These are phyloP conservation scores for Hericium erinaceus DNA, from an alignment of 768 basidiomycete species.

Conservation along the genomic window DNA sequence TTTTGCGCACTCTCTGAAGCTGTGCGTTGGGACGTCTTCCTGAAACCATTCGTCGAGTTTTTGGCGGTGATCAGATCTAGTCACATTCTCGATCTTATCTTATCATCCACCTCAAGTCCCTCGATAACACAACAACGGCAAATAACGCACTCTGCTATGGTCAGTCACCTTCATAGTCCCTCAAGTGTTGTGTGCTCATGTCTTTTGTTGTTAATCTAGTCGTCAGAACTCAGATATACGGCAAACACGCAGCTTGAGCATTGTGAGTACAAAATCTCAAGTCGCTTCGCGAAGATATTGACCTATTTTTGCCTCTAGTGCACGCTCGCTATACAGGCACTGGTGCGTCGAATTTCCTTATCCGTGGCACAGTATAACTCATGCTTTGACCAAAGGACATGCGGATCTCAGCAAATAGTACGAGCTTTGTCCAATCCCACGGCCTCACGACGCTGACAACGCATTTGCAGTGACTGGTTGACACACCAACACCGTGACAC, in stretches of 20 bases:
- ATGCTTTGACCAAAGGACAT: conserved; percentile 50
- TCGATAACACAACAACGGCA: background rate
- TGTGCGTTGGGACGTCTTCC: too few species aligned
- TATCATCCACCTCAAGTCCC: background rate
- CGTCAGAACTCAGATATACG: conserved; percentile 89
- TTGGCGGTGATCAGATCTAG: background rate
- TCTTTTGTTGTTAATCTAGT: conserved; percentile 31
- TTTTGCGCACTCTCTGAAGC: too few species aligned
- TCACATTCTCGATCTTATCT: background rate
- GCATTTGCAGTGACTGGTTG: conserved; percentile 75
- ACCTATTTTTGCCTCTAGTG: conserved; percentile 39
- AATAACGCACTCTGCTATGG: conserved; percentile 4
- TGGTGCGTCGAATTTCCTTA: conserved; percentile 41
- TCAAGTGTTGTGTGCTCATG: background rate
- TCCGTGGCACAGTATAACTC: conserved; percentile 4
- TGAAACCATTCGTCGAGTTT: too few species aligned
- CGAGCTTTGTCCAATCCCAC: conserved; percentile 20
- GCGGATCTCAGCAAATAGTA: conserved; percentile 96
- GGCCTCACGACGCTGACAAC: conserved; percentile 11
- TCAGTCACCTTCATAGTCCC: conserved; percentile 13
- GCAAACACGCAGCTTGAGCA: conserved; percentile 95
- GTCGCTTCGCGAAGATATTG: conserved; percentile 1
- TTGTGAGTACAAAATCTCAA: conserved; percentile 42
- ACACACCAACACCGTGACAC: conserved; percentile 97
- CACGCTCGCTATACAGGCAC: conserved; percentile 96